Evolutionary conservation across 1,139 yeast genomes (phyloP).

Genomic region (Kodamaea ohmeri): DNA sequence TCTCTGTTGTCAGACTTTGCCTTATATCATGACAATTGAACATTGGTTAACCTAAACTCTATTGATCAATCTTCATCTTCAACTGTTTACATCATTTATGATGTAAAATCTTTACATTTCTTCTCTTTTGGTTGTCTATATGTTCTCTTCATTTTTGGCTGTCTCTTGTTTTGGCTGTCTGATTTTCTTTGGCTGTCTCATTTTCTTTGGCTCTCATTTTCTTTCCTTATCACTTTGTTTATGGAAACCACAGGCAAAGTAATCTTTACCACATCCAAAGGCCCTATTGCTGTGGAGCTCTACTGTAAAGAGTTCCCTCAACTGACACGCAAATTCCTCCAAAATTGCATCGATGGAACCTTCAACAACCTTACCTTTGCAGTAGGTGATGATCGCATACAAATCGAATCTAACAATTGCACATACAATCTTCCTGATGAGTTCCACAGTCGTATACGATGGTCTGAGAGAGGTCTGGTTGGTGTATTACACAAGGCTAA

Average conservation of each 20-base stretch:
- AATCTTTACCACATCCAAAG: constrained; percentile 55
- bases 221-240: neutral
- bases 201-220: neutral
- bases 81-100: no score
- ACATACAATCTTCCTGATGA: constrained; percentile 39
- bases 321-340: constrained; percentile 48
- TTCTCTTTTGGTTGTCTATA: neutral
- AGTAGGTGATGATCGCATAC: constrained; percentile 39
- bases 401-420: constrained; percentile 15
- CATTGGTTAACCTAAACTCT: no score
- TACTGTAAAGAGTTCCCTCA: constrained; percentile 73
- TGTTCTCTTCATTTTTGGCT: neutral
- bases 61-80: no score
- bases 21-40: no score
- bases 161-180: no score
- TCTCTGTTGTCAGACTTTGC: no score
- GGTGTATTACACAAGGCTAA: constrained; percentile 42
- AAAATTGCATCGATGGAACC: constrained; percentile 43
- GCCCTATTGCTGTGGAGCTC: constrained; percentile 56
- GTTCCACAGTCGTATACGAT: constrained; percentile 53
- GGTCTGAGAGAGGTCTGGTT: constrained; percentile 53
- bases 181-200: no score
- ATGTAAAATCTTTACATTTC: no score
- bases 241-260: constrained; percentile 57
- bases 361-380: constrained; percentile 45